Evolutionary conservation across 371 early-diverging fungal genomes (phyloP), one percentile per base, ranked within the genome.

Genomic region (Ecytonucleospora hepatopenaei): DNA sequence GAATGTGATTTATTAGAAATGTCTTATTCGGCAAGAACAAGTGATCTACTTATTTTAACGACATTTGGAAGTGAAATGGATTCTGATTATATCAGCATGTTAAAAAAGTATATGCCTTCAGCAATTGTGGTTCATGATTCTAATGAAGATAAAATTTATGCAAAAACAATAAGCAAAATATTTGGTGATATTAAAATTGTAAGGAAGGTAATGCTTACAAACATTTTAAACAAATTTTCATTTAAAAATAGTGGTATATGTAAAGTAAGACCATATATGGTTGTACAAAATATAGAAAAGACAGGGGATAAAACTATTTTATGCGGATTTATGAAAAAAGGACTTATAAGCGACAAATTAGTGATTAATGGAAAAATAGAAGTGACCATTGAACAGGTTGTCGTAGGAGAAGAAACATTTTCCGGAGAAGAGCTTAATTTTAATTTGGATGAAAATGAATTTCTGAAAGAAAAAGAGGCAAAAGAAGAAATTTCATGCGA

Each of bases 301-400:
- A 54, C 40, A 2, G 58, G 54, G 8, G 40, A 28, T 2, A 8
- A 26, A 0, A 21, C 72, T 4, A 53, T 64, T 47, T 35, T 73
- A n/a, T 61, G 69, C 27, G 79, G 76, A 0, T 60, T 68, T 64
- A 55, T 79, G 60, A 74, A 73, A 31, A 58, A 67, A 49, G 75
- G 79, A 8, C 65, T 75, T 30, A 54, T 71, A 0, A 59, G 69
- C 17, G 40, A 70, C 32, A 71, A 67, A 17, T 58, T 79, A 15
- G 54, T 76, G 27, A 67, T 75, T 33, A 79, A 79, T 59, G 79
- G 79, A 26, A 47, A 34, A 17, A 56, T 57, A 48, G 63, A 73
- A 23, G 62, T 60, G 12, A 54, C 32, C 4, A 27, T 71, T 5
- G 68, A 54, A 40, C 59, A 71, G 32, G 46, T 54, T 3, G 26